Conservation (phyloP, 2,329 filamentous ascomycete genomes). For the Fulvia fulva region DNA sequence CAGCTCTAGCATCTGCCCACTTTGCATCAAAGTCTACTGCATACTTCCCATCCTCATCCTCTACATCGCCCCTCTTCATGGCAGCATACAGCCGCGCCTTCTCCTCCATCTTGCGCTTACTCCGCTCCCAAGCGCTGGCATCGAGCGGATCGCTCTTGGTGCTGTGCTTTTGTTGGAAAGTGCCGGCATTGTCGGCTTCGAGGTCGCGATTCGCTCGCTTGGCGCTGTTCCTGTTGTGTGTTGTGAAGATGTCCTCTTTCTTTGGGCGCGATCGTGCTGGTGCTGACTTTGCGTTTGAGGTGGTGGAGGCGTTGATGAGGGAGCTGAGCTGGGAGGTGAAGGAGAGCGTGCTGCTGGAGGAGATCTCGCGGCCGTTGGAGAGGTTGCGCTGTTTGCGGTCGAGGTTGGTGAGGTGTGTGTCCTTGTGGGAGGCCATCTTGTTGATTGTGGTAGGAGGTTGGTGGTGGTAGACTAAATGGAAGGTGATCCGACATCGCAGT, state of each 20-base stretch:
- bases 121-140: slow-evolving; percentile 56
- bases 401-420: slow-evolving; percentile 19
- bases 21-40: slow-evolving; percentile 94
- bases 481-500: background rate
- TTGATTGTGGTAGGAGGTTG: background rate
- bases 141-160: slow-evolving; percentile 62
- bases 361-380: slow-evolving; percentile 58
- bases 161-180: slow-evolving; percentile 59
- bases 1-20: slow-evolving; percentile 64
- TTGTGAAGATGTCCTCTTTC: slow-evolving; percentile 67
- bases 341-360: slow-evolving; percentile 67
- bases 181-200: slow-evolving; percentile 51
- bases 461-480: background rate
- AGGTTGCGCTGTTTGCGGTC: slow-evolving; percentile 50
- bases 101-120: slow-evolving; percentile 78
- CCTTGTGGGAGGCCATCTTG: slow-evolving; percentile 16
- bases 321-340: slow-evolving; percentile 86
- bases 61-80: slow-evolving; percentile 79
- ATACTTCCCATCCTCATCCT: slow-evolving; percentile 60
- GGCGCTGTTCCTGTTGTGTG: slow-evolving; percentile 59
- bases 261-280: slow-evolving; percentile 53
- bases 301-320: slow-evolving; percentile 59
- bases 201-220: slow-evolving; percentile 61
- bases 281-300: slow-evolving; percentile 33
- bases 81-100: slow-evolving; percentile 85